phyloP scores from a whole-genome alignment of 192 early-diverging fungal genomes.

The Dispira parvispora region DNA sequence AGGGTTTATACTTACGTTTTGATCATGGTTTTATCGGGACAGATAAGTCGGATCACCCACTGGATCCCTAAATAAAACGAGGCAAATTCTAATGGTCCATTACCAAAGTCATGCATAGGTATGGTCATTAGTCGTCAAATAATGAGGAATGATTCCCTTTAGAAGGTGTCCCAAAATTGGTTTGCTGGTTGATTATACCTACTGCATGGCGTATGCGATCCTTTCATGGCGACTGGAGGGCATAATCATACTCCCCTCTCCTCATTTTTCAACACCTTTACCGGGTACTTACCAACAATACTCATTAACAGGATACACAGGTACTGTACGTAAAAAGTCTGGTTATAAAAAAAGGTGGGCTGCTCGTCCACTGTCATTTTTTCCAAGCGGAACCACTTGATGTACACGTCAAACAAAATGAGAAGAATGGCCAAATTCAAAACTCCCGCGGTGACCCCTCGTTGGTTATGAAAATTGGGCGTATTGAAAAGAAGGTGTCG shows the following conservation, averaged over 20 bases:
- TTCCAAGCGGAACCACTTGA: slow-evolving; percentile 84
- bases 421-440: slow-evolving; percentile 61
- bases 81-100: background rate
- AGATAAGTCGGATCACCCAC: slow-evolving; percentile 9
- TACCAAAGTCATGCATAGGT: background rate
- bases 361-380: slow-evolving; percentile 35
- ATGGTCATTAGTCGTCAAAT: background rate
- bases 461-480: slow-evolving; percentile 30
- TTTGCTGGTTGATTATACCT: no score
- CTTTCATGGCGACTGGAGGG: no score
- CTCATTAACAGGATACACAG: slow-evolving; percentile 55
- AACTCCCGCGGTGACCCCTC: slow-evolving; percentile 36
- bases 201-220: no score
- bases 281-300: slow-evolving; percentile 30
- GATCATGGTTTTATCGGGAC: no score
- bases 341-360: slow-evolving; percentile 42
- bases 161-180: no score
- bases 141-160: no score
- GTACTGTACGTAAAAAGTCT: slow-evolving; percentile 47
- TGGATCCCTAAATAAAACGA: background rate
- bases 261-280: no score
- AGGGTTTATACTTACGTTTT: no score
- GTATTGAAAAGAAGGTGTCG: slow-evolving; percentile 76
- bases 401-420: slow-evolving; percentile 81
- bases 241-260: no score